Base-by-base conservation (phyloP, 352 stramenopile species). In the Pythium grandisporangium region DNA sequence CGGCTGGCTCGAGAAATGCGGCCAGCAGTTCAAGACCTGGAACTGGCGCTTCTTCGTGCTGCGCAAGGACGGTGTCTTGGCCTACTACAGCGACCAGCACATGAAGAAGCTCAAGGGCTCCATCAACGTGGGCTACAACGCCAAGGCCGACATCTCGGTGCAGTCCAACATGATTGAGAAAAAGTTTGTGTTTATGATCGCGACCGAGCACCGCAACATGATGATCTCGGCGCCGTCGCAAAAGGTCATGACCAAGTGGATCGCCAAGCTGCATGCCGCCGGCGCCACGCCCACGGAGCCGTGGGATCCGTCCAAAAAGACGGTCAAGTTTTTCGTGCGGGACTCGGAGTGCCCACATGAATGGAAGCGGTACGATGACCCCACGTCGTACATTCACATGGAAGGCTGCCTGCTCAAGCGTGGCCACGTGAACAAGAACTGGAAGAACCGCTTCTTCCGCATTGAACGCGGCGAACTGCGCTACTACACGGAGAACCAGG, bases 41-140 rank as follows among this genome's bases (percentile, higher is more conserved):
- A 90, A 93, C 50, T 89, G 70, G 77, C 75, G 78, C 30, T 92
- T 88, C 61, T 93, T 93, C 42, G 81, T 92, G 37, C 58, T 93
- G 33, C 71, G 75, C 14, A 61, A 80, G 36, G 78, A 92, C 53
- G 76, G 81, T 24, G 68, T 87, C 35, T 61, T 93, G 42, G 79
- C 71, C 6, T 93, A 93, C 45, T 93, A 89, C 46, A 64, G 57
- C 1, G 73, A 89, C 47, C 73, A 88, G 44, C 66, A 73, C 27
- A 62, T 80, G 29, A 73, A 70, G 43, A 86, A 81, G 57, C 59
- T 78, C 14, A 93, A 93, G 32, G 81, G 81, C 3, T 75, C 72
- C 14, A 78, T 93, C 20, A 66, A 87, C 35, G 76, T 93, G 14
- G 76, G 77, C 17, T 82, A 60, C 45, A 63, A 51, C 10, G 70